Evolutionary conservation across 2,329 filamentous ascomycete genomes (phyloP).

Genomic region (Calonectria hawksworthii): DNA sequence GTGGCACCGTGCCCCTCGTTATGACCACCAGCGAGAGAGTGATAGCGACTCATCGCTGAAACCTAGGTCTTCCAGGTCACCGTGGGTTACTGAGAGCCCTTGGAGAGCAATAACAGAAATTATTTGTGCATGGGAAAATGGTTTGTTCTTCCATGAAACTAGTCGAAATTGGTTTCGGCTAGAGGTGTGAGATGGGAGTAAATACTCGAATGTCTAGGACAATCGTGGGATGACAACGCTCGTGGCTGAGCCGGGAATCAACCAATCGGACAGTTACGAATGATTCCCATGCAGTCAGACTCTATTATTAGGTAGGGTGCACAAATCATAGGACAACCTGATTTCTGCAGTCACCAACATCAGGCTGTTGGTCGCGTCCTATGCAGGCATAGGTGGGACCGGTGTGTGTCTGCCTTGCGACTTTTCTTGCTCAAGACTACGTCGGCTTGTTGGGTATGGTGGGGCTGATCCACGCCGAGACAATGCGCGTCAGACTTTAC

Average conservation of each 20-base stretch:
- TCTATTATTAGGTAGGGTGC: background rate
- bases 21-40: background rate
- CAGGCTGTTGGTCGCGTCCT: too few species aligned
- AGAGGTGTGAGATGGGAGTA: background rate
- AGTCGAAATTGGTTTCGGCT: background rate
- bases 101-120: background rate
- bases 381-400: background rate
- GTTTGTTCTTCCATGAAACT: background rate
- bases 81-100: background rate
- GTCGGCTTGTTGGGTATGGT: background rate
- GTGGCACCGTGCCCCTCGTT: background rate
- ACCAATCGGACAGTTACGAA: background rate
- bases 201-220: background rate
- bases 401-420: background rate
- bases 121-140: fast-evolving
- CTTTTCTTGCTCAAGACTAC: too few species aligned
- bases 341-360: background rate
- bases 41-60: background rate
- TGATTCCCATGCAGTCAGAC: background rate
- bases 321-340: background rate
- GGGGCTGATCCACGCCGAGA: background rate
- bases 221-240: background rate
- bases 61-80: too few species aligned
- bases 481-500: background rate
- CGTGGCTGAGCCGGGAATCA: background rate